Evolutionary conservation across 768 basidiomycete species (phyloP), one percentile per base, ranked within the genome.

Genomic region (Tylopilus balloui): DNA sequence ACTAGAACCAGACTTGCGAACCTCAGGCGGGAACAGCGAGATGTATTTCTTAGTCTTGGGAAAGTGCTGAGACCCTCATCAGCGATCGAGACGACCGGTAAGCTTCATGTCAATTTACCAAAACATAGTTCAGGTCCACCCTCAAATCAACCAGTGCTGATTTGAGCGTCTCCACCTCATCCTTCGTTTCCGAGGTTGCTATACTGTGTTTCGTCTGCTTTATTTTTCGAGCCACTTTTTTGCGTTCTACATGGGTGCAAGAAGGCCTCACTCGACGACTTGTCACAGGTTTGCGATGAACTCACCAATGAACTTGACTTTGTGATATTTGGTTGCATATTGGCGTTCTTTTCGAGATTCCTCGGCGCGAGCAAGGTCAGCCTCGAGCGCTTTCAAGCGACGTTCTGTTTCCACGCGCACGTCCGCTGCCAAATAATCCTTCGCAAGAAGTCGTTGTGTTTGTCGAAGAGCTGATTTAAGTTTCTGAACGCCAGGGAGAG

Each of bases 281-380:
- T 17, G 23, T 20, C 1, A 17, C 40, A 14, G 13, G 1, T 23
- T 15, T 27, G 39, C 6, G 25, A 52, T 21, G 32, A n/a, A 65
- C 75, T 55, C 53, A 93, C 92, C 93, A 54, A 98, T 96, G 71
- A 98, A 98, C 66, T 92, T 94, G 59, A 93, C 72, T 72, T 83
- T 91, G 58, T 93, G 92, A 67, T 98, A 98, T 53, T 79, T 79
- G 34, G 78, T 68, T 0, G 89, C 88, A 58, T 89, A 73, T 36
- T 82, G 71, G 39, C 86, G 80, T 66, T 91, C 89, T 63, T 84
- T 84, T 40, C 76, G 76, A 29, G 77, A 74, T 20, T 65, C 59
- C 67, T 88, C 83, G 0, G 86, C 86, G 47, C 72, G 75, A 21
- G 71, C 76, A 13, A 93, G 74, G 56, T 92, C 91, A 7, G 70